Base-by-base conservation (phyloP, 192 early-diverging fungal genomes). In the Kappamyces sp. region DNA sequence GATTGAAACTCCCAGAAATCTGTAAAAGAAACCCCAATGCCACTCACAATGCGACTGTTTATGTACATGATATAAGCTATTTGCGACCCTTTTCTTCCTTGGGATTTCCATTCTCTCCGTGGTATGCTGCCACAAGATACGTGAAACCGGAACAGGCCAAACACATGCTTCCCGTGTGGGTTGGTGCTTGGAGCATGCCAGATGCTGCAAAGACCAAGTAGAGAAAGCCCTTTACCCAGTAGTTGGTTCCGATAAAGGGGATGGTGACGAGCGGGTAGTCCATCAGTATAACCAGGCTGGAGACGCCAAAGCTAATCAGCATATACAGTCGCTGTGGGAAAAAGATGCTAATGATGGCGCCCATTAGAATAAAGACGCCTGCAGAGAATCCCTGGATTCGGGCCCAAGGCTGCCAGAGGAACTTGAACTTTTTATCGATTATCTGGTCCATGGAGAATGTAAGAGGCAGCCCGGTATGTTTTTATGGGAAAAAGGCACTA, bases 391-490 rank as follows among this genome's bases (percentile, higher is more conserved):
- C 32, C 23, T 54, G 52, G 10, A 54, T 5, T 36, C 32, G 10
- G 4, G 52, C 52, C 52, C 52, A 54, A 33, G 52, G 52, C 31
- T 54, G 52, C 52, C 52, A 54, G 13, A 15, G 38, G 32, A 54
- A 54, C 41, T 54, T 54, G 52, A 54, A 54, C 23, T 23, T 23
- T 23, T 23, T 23, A 46, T 46, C 44, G 12, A 23, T n/a, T 23
- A 46, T 46, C 12, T 46, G 12, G 12, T 46, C 23, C 23, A 23
- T 23, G 23, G 44, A 23, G 23, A 46, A 46, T 0, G 12, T 46
- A 46, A 46, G 44, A 46, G 12, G 44, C 12, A 46, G 23, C 12
- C 12, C 12, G 23, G 44, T 12, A 12, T 46, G 23, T n/a, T 46
- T 46, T n/a, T 46, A 46, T 46, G 23, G 23, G 23, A 46, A n/a